Percentiles rank a stretch among this genome's conserved stretches.
phyloP scores from a whole-genome alignment of 2,329 filamentous ascomycete species.

The Arthrobotrys musiformis region DNA sequence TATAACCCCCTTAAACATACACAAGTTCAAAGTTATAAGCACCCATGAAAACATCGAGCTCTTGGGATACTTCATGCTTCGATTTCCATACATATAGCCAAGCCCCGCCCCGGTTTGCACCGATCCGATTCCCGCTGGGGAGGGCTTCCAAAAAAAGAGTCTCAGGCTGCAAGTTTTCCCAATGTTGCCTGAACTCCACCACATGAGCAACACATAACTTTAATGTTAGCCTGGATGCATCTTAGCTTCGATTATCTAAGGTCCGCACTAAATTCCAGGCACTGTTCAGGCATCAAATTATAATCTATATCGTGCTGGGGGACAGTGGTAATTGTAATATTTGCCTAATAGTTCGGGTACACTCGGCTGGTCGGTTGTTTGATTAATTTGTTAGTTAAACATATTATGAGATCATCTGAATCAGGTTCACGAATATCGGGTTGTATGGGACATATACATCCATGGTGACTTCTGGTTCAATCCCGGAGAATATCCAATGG shows the following conservation, averaged over 20 bases:
- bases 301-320: neutral
- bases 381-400: too few species aligned
- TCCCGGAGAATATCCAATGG: too few species aligned
- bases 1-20: too few species aligned
- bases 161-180: constrained; percentile 11
- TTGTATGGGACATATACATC: too few species aligned
- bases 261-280: neutral
- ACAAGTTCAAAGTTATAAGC: too few species aligned
- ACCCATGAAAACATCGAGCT: neutral
- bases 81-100: too few species aligned
- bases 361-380: neutral
- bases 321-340: neutral
- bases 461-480: too few species aligned
- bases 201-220: constrained; percentile 15
- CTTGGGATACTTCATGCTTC: too few species aligned
- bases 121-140: neutral
- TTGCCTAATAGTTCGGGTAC: neutral
- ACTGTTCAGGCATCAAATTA: neutral
- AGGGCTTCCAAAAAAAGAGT: constrained; percentile 13
- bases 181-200: constrained; percentile 35
- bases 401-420: too few species aligned
- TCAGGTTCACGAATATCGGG: too few species aligned
- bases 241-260: neutral
- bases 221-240: neutral
- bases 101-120: neutral